Percentiles rank a stretch among this genome's conserved stretches.
Evolutionary conservation across 768 basidiomycete species (phyloP).

Genomic region (Rhizopogon rudus): DNA sequence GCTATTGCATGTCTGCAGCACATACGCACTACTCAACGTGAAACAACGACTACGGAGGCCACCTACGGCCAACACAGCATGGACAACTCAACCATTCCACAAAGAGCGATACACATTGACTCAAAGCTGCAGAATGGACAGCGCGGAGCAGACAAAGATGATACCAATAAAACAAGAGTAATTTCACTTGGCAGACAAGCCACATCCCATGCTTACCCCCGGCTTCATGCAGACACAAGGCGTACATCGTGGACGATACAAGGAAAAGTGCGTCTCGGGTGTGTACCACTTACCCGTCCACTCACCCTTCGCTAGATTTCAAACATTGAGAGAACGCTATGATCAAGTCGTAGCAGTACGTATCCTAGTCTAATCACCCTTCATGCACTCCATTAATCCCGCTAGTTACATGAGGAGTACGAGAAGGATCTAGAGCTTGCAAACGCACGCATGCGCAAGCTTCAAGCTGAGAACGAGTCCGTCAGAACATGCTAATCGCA

Average conservation of each 20-base stretch:
- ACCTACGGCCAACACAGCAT: not conserved
- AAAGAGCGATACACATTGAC: not conserved
- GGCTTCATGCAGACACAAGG: constrained; percentile 14
- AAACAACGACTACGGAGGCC: not conserved
- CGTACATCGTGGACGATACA: constrained; percentile 18
- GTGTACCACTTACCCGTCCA: too few species aligned
- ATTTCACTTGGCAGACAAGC: not conserved
- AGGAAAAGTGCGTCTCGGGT: constrained; percentile 23
- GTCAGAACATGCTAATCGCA: not conserved
- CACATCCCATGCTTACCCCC: not conserved
- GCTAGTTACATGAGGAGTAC: constrained; percentile 19
- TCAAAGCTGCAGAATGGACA: constrained; percentile 6
- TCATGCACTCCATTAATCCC: not conserved
- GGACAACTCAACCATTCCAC: not conserved
- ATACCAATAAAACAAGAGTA: constrained; percentile 22
- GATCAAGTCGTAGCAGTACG: constrained; percentile 28
- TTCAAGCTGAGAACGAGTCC: constrained; percentile 29
- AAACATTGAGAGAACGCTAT: constrained; percentile 26
- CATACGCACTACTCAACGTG: not conserved
- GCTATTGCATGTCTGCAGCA: too few species aligned
- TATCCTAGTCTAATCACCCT: not conserved
- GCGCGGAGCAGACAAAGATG: constrained; percentile 11
- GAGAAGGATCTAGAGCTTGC: constrained; percentile 23
- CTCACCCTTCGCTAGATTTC: constrained; percentile 14
- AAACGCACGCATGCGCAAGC: constrained; percentile 21